phyloP scores from a whole-genome alignment of 495 filamentous ascomycete genomes.

The Oidiodendron maius region DNA sequence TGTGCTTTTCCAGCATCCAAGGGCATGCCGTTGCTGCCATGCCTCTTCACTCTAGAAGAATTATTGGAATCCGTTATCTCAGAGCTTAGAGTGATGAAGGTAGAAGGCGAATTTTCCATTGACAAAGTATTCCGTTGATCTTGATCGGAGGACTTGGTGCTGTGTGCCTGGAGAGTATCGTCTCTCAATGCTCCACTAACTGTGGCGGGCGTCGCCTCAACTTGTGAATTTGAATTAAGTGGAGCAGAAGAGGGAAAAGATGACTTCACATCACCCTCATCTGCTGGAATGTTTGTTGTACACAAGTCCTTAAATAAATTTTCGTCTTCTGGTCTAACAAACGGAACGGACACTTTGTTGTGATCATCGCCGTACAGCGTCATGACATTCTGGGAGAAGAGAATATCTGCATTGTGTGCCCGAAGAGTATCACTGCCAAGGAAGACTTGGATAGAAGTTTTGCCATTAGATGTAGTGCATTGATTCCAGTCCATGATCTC shows the following conservation, averaged over 20 bases:
- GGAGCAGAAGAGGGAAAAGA: slow-evolving; percentile 30
- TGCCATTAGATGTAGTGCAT: slow-evolving; percentile 42
- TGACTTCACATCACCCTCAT: slow-evolving; percentile 42
- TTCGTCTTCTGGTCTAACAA: slow-evolving; percentile 90
- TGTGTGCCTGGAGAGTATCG: background rate
- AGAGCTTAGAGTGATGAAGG: slow-evolving; percentile 7
- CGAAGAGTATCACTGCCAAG: slow-evolving; percentile 84
- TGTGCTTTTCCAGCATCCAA: slow-evolving; percentile 26
- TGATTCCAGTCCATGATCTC: slow-evolving; percentile 44
- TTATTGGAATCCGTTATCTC: slow-evolving; percentile 4
- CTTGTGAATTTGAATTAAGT: slow-evolving; percentile 12
- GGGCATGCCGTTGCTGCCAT: slow-evolving; percentile 25
- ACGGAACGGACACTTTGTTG: slow-evolving; percentile 84
- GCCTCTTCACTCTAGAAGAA: slow-evolving; percentile 25
- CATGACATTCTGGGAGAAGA: slow-evolving; percentile 87
- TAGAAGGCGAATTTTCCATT: slow-evolving; percentile 8
- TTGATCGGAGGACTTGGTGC: slow-evolving; percentile 1
- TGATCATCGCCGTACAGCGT: slow-evolving; percentile 81
- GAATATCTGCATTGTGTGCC: slow-evolving; percentile 80
- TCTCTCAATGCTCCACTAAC: slow-evolving; percentile 5
- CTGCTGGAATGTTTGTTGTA: slow-evolving; percentile 47
- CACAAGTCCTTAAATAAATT: slow-evolving; percentile 68
- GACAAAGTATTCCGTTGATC: background rate
- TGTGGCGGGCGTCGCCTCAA: slow-evolving; percentile 6
- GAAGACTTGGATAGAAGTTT: slow-evolving; percentile 66